Evolutionary conservation across 345 rosid species (phyloP).

Genomic region (Atalantia buxifolia): DNA sequence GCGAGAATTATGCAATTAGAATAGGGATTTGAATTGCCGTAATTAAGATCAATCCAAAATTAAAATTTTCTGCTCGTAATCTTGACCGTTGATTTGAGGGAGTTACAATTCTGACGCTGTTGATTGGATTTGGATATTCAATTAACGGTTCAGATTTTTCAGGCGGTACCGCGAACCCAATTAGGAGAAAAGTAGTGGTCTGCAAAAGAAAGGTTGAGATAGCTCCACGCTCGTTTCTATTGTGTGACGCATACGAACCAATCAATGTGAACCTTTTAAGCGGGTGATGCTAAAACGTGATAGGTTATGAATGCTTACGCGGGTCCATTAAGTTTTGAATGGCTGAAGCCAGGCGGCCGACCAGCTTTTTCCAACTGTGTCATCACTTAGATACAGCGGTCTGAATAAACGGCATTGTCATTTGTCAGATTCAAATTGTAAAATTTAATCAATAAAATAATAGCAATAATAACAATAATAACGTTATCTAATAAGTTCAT

Average conservation of each 20-base stretch:
- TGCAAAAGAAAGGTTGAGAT: not conserved
- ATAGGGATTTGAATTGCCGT: not conserved
- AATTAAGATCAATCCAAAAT: not conserved
- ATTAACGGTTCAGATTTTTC: slow-evolving; percentile 4
- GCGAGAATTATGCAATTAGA: not conserved
- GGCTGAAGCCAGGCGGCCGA: not conserved
- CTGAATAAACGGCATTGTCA: not conserved
- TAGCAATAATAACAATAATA: no score
- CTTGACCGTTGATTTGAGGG: not conserved
- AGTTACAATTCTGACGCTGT: not conserved
- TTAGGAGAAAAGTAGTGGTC: slow-evolving; percentile 23
- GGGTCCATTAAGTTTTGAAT: not conserved
- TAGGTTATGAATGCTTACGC: not conserved
- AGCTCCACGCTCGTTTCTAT: not conserved
- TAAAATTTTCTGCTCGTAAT: not conserved
- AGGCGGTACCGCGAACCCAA: slow-evolving; percentile 19
- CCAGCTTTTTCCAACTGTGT: not conserved
- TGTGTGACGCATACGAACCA: not conserved
- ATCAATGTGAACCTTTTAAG: not conserved
- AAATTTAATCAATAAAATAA: no score
- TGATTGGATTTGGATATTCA: not conserved
- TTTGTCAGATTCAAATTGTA: no score
- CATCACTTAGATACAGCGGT: not conserved
- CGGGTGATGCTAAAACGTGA: not conserved
- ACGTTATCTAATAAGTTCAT: no score